A percentile compares a stretch with the other conserved stretches of the same genome.
These are phyloP conservation scores for Pichia norvegensis DNA, from an alignment of 1,139 yeast species.

Conservation along the genomic window DNA sequence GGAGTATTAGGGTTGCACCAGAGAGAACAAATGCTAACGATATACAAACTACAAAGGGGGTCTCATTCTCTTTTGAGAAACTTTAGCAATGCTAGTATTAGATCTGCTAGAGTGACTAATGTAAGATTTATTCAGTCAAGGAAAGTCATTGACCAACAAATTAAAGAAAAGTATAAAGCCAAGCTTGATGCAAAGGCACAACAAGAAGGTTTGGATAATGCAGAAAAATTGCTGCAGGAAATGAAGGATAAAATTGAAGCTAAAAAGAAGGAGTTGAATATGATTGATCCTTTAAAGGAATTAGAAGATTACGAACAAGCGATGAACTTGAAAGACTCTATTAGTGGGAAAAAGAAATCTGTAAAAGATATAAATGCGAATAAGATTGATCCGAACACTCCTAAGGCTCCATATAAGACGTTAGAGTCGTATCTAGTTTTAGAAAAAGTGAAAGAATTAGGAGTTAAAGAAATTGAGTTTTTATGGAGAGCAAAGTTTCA, in stretches of 20 bases:
- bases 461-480: slow-evolving; percentile 60
- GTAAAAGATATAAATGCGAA: slow-evolving; percentile 28
- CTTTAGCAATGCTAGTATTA: not conserved
- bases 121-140: slow-evolving; percentile 32
- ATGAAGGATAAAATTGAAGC: slow-evolving; percentile 54
- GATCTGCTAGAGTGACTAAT: slow-evolving; percentile 20
- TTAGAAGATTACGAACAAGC: slow-evolving; percentile 51
- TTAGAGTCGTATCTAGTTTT: slow-evolving; percentile 63
- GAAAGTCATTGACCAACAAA: slow-evolving; percentile 32
- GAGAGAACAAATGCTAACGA: not conserved
- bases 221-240: slow-evolving; percentile 57
- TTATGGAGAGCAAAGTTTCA: slow-evolving; percentile 88
- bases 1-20: too few species aligned
- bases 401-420: slow-evolving; percentile 57
- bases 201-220: slow-evolving; percentile 38
- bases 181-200: slow-evolving; percentile 44
- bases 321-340: slow-evolving; percentile 27
- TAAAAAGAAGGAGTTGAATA: slow-evolving; percentile 48
- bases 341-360: slow-evolving; percentile 14
- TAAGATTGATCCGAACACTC: slow-evolving; percentile 41
- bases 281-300: slow-evolving; percentile 64
- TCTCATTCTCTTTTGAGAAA: not conserved
- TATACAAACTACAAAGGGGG: not conserved
- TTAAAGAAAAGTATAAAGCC: slow-evolving; percentile 32
- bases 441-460: slow-evolving; percentile 52